Conservation (phyloP, 2,329 filamentous ascomycete species). For the Cladophialophora exuberans region DNA sequence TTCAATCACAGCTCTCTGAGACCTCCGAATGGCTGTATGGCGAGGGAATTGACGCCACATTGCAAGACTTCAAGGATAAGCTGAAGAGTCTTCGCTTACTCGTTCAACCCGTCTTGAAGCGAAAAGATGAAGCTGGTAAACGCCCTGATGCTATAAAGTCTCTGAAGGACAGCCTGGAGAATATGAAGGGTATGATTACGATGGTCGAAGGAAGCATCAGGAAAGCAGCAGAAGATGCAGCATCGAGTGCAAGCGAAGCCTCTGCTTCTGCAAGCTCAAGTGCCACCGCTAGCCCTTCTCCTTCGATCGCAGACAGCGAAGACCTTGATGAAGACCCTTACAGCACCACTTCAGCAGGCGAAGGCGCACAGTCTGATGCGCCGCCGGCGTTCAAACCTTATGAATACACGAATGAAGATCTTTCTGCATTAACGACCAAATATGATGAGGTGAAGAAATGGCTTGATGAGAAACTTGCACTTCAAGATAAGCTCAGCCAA, state of each 20-base stretch:
- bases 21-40: conserved; percentile 90
- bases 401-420: conserved; percentile 72
- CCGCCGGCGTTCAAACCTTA: conserved; percentile 49
- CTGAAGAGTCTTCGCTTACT: conserved; percentile 77
- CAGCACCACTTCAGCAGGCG: conserved; percentile 40
- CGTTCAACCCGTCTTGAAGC: conserved; percentile 74
- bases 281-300: conserved; percentile 53
- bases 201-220: conserved; percentile 74
- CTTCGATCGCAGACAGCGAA: conserved; percentile 55
- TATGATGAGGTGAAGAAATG: conserved; percentile 69
- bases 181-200: conserved; percentile 70
- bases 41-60: conserved; percentile 75
- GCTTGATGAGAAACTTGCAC: conserved; percentile 71
- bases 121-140: conserved; percentile 71
- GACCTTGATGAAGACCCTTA: conserved; percentile 73
- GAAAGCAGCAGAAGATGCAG: conserved; percentile 65
- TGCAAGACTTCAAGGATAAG: conserved; percentile 73
- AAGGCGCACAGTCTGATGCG: conserved; percentile 38
- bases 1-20: conserved; percentile 69
- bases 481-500: conserved; percentile 70
- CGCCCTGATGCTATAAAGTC: conserved; percentile 71
- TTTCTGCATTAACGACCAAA: conserved; percentile 65
- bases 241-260: conserved; percentile 57
- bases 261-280: conserved; percentile 49
- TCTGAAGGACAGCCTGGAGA: conserved; percentile 71